These are phyloP conservation scores for Euphorbia neoarborescens DNA, from an alignment of 441 rosid species.

Conservation along the genomic window DNA sequence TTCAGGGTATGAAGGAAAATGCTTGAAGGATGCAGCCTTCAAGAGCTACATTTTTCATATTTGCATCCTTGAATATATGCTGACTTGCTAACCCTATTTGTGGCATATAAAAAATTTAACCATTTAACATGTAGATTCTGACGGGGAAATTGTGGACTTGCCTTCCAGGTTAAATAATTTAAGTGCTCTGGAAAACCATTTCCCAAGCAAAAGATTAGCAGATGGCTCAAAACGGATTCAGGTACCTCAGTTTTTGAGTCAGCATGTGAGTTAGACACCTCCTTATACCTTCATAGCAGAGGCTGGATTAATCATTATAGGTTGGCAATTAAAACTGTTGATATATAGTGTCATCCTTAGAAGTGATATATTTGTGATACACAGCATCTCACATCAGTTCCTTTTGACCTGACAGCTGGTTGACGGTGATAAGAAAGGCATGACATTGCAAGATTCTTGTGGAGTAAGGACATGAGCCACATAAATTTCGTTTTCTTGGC, in stretches of 20 bases:
- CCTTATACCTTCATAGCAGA: background rate
- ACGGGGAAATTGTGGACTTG: background rate
- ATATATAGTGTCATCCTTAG: background rate
- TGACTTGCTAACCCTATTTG: background rate
- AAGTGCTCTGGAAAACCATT: slow-evolving; percentile 37
- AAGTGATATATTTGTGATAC: background rate
- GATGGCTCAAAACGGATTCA: slow-evolving; percentile 81
- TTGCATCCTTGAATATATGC: background rate
- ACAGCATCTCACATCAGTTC: background rate
- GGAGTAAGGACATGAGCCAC: slow-evolving; percentile 19
- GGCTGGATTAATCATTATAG: background rate
- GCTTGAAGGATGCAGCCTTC: background rate
- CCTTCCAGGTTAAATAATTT: slow-evolving; percentile 43
- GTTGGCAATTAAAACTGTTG: background rate
- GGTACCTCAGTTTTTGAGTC: slow-evolving; percentile 45
- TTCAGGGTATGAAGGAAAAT: too few relatives aligned
- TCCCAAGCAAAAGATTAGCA: slow-evolving; percentile 61
- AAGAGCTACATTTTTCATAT: background rate
- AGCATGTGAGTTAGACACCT: slow-evolving; percentile 39
- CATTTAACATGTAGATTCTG: background rate
- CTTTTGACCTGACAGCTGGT: slow-evolving; percentile 25
- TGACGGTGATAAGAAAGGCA: slow-evolving; percentile 32
- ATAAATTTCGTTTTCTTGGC: slow-evolving; percentile 1
- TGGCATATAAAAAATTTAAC: background rate
- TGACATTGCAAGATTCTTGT: slow-evolving; percentile 37